Base-by-base conservation (phyloP, 306 rosid species). In the Cucurbita argyrosperma region DNA sequence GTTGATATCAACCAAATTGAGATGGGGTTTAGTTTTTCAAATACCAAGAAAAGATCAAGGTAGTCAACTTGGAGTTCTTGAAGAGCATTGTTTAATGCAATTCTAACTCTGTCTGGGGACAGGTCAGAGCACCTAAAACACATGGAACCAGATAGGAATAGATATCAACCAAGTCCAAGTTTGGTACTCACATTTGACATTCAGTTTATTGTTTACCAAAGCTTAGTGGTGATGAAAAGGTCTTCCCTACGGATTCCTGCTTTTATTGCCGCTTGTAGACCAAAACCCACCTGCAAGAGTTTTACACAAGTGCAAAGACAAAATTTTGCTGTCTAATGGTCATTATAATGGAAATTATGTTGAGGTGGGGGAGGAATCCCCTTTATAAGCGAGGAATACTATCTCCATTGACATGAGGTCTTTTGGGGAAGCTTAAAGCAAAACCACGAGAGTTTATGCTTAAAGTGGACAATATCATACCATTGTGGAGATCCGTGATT, bases 11-110 rank as follows among this genome's bases (percentile, higher is more conserved):
- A 65, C 52, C 16, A 65, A 65, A 65, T n/a, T n/a, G 52, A 52
- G 4, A 30, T 30, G 21, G 46, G 37, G 10, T 18, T 55, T 18
- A 76, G 84, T 77, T 80, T 82, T 80, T 79, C 79, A 43, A 26
- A 71, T 83, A 85, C 89, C 88, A 82, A 74, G 79, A 82, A 81
- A 76, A 88, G 90, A 81, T 88, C 84, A 49, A 88, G 85, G 86
- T 79, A 86, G 81, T 86, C 88, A 77, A 88, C 82, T 78, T 84
- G 84, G 61, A 86, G 92, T 16, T 82, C 86, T 86, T 84, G 77
- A 79, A 88, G 86, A 61, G 88, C 83, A 12, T 79, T 81, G 69
- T 78, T 78, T 30, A 84, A 10, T n/a, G 88, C 92, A 53, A 84
- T 72, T 74, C 88, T 65, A 82, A 88, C 90, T 42, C 90, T 88